Base-by-base conservation (phyloP, 208 protist species). In the Trypanosoma vivax region DNA sequence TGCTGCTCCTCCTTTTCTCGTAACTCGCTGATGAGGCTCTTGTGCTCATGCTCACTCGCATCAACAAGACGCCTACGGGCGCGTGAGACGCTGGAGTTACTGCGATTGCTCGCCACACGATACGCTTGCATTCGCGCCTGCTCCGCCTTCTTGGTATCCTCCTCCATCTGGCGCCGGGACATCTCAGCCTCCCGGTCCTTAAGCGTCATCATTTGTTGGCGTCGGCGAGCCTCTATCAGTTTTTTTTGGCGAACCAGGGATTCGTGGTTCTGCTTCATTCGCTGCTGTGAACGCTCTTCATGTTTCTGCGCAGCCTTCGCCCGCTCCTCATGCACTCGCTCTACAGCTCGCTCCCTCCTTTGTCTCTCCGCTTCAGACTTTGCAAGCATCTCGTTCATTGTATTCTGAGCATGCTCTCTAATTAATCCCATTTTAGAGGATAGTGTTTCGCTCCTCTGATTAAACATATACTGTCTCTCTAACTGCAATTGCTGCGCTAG, bases 381-480 rank as follows among this genome's bases (percentile, higher is more conserved):
- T 42, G 61, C 56, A 16, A 87, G 62, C 11, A 70, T 63, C 23
- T 71, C 62, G 10, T 47, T 62, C 49, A 83, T 65, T n/a, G 39
- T 39, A 51, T 76, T 60, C 3, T 59, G 52, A 34, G 63, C 73
- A 58, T 75, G 34, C 9, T 75, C 63, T 23, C 50, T 49, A 58
- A 73, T 79, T 43, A 71, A 42, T 14, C 37, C 50, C 29, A 74
- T 73, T 50, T 73, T 71, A 0, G 63, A 63, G 42, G 73, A 73
- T 7, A 61, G 52, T 53, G 56, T 47, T 7, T 70, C 51, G 59
- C 87, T 88, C 27, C 70, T 67, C 30, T 77, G 58, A 23, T 49
- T 61, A 58, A 76, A 86, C 50, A 84, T 84, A 50, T 65, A 55
- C 2, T 70, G 43, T 53, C 76, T 68, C 27, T 74, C 51, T 18